Evolutionary conservation across 805 yeast genomes (phyloP).

Genomic region (Candida vaughaniae): DNA sequence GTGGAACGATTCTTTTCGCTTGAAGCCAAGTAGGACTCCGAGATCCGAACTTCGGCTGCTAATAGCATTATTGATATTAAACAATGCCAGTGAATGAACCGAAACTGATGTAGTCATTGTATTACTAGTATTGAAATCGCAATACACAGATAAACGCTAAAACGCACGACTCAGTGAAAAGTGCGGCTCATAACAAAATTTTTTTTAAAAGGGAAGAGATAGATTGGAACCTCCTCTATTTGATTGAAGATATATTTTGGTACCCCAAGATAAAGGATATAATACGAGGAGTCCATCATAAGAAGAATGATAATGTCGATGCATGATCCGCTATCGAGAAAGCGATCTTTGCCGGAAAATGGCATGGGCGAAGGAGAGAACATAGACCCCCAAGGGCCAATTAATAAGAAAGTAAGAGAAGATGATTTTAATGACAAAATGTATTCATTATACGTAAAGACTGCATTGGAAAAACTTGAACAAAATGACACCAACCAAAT

Average conservation of each 20-base stretch:
- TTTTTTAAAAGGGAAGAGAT: slow-evolving; percentile 13
- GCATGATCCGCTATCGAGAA: slow-evolving; percentile 36
- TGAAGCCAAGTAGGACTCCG: slow-evolving; percentile 32
- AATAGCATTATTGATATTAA: slow-evolving; percentile 18
- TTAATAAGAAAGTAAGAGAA: slow-evolving; percentile 1
- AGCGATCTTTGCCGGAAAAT: slow-evolving; percentile 21
- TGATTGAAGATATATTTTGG: too few species aligned
- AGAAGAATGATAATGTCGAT: slow-evolving; percentile 35
- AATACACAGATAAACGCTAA: too few species aligned
- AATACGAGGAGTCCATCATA: too few species aligned
- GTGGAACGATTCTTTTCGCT: slow-evolving; percentile 2
- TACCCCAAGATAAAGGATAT: too few species aligned
- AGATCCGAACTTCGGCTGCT: slow-evolving; percentile 20
- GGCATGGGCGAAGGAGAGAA: slow-evolving; percentile 10
- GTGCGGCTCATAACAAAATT: slow-evolving; percentile 13
- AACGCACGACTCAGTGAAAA: too few species aligned
- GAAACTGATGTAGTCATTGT: slow-evolving; percentile 5
- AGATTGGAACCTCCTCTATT: too few species aligned
- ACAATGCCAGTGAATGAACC: slow-evolving; percentile 27
- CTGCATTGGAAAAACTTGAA: slow-evolving; percentile 71
- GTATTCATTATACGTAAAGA: slow-evolving; percentile 50
- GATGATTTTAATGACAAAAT: slow-evolving; percentile 34
- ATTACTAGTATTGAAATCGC: too few species aligned
- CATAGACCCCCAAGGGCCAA: slow-evolving; percentile 6
- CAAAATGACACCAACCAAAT: slow-evolving; percentile 52